phyloP scores from a whole-genome alignment of 2,329 filamentous ascomycete species.

The Harringtonia lauricola region DNA sequence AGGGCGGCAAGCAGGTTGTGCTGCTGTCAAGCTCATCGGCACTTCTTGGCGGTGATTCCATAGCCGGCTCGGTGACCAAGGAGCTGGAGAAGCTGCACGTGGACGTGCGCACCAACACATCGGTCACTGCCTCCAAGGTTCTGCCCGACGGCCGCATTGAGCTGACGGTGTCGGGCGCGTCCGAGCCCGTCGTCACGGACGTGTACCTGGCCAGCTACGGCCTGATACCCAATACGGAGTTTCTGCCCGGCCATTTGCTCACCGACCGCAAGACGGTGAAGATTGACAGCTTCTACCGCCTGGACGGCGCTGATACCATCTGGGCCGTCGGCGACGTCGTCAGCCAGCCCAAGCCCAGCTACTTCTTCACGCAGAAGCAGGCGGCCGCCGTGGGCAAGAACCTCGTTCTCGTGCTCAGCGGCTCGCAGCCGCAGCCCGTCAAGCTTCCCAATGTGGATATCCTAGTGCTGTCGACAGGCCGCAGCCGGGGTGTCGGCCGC shows the following conservation, averaged over 20 bases:
- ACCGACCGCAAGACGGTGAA: conserved; percentile 32
- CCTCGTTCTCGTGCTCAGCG: conserved; percentile 34
- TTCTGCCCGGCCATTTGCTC: conserved; percentile 32
- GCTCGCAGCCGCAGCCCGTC: conserved; percentile 30
- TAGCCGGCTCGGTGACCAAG: conserved; percentile 26
- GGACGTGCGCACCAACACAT: conserved; percentile 29
- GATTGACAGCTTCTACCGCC: conserved; percentile 40
- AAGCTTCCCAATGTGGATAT: conserved; percentile 38
- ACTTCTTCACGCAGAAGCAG: conserved; percentile 37
- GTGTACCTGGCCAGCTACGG: conserved; percentile 41
- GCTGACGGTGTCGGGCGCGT: conserved; percentile 31
- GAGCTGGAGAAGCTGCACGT: conserved; percentile 45
- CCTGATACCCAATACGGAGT: conserved; percentile 42
- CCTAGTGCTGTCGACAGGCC: conserved; percentile 36
- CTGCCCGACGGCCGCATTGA: conserved; percentile 33
- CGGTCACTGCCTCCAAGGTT: conserved; percentile 24
- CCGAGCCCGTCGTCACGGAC: conserved; percentile 38
- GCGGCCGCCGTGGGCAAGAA: conserved; percentile 42
- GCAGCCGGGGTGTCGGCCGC: conserved; percentile 37
- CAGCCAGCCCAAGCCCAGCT: conserved; percentile 34
- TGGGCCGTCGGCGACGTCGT: conserved; percentile 46
- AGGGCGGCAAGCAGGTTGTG: conserved; percentile 29
- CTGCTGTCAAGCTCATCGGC: conserved; percentile 31
- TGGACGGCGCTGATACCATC: conserved; percentile 27
- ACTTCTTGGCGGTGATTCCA: conserved; percentile 32